Conservation (phyloP, 106 monocot genomes). For the Gastrodia elata region DNA sequence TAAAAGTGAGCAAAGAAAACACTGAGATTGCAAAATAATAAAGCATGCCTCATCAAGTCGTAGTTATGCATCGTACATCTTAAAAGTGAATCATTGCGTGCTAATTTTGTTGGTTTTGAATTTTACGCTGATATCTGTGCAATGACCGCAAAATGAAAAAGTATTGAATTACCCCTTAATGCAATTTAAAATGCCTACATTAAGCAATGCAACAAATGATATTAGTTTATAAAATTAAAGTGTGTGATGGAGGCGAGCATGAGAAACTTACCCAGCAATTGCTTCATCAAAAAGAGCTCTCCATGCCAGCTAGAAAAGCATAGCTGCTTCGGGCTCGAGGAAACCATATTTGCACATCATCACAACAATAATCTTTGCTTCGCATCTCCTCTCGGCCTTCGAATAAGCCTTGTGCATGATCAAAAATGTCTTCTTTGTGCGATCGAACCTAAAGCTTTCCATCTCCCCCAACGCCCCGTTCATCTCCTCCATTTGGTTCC, state of each 20-base stretch:
- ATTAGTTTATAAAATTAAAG: not conserved
- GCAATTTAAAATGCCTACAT: too few species aligned
- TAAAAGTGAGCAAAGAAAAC: too few species aligned
- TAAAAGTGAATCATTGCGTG: too few species aligned
- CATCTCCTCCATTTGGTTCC: constrained; percentile 52
- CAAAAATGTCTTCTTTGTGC: constrained; percentile 50
- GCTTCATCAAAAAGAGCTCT: not conserved
- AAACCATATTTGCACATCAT: constrained; percentile 80
- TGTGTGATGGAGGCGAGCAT: not conserved
- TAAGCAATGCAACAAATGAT: too few species aligned
- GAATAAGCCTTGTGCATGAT: constrained; percentile 70
- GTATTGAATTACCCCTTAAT: too few species aligned
- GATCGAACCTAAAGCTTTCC: constrained; percentile 36
- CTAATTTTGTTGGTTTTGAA: too few species aligned
- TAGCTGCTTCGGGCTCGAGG: constrained; percentile 10
- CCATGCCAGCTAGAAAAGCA: constrained; percentile 7
- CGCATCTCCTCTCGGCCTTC: constrained; percentile 40
- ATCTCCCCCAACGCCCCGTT: constrained; percentile 57
- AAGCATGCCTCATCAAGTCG: too few species aligned
- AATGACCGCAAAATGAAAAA: too few species aligned
- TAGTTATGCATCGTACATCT: too few species aligned
- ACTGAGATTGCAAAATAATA: too few species aligned
- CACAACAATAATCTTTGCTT: constrained; percentile 46
- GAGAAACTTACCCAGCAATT: constrained; percentile 1
- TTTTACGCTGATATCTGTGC: too few species aligned